Percentiles rank a stretch among this genome's conserved stretches.
Evolutionary conservation across 106 monocot genomes (phyloP).

Genomic region (Vanilla planifolia): DNA sequence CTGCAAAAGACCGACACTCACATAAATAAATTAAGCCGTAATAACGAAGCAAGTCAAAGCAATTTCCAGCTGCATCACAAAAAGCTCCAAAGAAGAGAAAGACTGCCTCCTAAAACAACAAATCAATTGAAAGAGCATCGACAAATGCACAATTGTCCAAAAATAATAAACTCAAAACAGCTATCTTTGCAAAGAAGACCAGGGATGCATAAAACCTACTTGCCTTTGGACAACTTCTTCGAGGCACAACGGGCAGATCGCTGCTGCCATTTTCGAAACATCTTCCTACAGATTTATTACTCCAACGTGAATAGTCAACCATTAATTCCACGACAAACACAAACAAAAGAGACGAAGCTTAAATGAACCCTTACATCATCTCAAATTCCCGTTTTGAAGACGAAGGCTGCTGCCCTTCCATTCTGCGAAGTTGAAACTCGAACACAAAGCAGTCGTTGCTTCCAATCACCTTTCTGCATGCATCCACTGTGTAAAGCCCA

Average conservation of each 20-base stretch:
- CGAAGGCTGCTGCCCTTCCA: slow-evolving; percentile 20
- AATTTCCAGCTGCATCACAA: too few relatives aligned
- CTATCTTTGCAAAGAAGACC: too few relatives aligned
- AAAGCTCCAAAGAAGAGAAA: too few relatives aligned
- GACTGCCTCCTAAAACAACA: too few relatives aligned
- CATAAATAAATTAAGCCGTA: too few relatives aligned
- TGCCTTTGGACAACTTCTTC: background rate
- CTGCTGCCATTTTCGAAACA: background rate
- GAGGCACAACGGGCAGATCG: background rate
- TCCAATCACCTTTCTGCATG: slow-evolving; percentile 24
- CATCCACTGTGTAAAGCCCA: slow-evolving; percentile 53
- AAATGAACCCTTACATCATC: background rate
- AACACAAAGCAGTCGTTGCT: slow-evolving; percentile 32
- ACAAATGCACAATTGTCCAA: too few relatives aligned
- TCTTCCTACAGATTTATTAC: background rate
- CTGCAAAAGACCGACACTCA: too few relatives aligned
- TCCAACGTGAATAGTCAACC: too few relatives aligned
- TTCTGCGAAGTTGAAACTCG: slow-evolving; percentile 39
- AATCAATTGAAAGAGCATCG: background rate
- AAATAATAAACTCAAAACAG: too few relatives aligned
- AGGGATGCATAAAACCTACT: too few relatives aligned
- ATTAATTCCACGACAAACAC: too few relatives aligned
- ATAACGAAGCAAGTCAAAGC: too few relatives aligned
- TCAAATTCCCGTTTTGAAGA: background rate
- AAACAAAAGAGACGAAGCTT: background rate